Base-by-base conservation (phyloP, 1,284 basidiomycete species). In the Marasmius oreades region DNA sequence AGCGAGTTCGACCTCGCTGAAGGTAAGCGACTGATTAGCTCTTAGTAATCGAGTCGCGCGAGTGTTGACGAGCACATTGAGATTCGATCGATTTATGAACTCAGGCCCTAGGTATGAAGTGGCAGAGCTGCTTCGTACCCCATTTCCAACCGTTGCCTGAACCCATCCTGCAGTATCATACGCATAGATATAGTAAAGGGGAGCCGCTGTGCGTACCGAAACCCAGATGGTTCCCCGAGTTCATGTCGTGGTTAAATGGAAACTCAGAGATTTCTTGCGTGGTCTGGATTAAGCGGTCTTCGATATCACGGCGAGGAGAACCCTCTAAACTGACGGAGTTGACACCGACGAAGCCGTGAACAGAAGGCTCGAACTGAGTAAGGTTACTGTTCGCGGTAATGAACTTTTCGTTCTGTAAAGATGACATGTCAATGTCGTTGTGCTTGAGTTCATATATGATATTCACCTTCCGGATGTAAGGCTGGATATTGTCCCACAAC, bases 241-340 rank as follows among this genome's bases (percentile, higher is more conserved):
- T 75, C 59, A 64, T 64, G 51, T 76, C 74, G 10, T 61, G 26
- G 52, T 69, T 73, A 61, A 66, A 74, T 1, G 65, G 64, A 53
- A 67, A 70, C 18, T 59, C 53, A 8, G 55, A 52, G 23, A 42
- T 46, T 12, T 66, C 58, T 7, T 51, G 10, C 0, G 60, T 61
- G 5, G 65, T 62, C 2, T 58, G 12, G 7, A 56, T 18, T 5
- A 53, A 23, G 22, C 28, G 23, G 11, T 16, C 28, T 23, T 53
- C 48, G 18, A 54, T 39, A 14, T 46, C 34, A 26, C 18, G 42
- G n/a, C 24, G 31, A 5, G 55, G 45, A 34, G 26, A 57, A 14
- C 51, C 58, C 3, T 43, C 18, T n/a, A 57, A 34, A 22, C 47
- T 52, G 33, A 59, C 58, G 18, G 58, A 50, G 47, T 50, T 50